Percentiles rank a stretch among this genome's conserved stretches.
These are phyloP conservation scores for Vigna mungo DNA, from an alignment of 306 rosid species.

Conservation along the genomic window DNA sequence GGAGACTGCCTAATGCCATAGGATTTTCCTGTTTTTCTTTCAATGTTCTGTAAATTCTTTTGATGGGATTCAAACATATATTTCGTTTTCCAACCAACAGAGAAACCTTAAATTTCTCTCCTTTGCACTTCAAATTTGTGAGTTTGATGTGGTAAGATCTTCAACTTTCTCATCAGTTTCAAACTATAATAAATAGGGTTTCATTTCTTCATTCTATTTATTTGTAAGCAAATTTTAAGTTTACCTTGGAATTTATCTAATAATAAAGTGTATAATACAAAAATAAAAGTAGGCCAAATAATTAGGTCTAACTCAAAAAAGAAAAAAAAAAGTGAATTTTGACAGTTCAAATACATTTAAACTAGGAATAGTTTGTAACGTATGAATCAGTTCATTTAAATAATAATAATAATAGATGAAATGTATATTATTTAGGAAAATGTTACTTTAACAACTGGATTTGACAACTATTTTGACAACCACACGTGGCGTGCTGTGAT, in stretches of 20 bases:
- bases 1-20: slow-evolving; percentile 38
- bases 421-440: no score
- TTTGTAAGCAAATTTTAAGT: background rate
- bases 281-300: background rate
- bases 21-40: background rate
- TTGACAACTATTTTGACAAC: no score
- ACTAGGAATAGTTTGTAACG: no score
- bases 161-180: background rate
- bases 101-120: background rate
- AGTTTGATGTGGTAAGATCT: background rate
- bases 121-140: background rate
- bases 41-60: background rate
- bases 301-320: no score
- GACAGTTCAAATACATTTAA: no score
- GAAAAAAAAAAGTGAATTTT: no score
- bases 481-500: no score
- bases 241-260: background rate
- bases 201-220: background rate
- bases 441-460: no score
- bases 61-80: background rate
- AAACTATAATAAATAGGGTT: background rate
- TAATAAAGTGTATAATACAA: background rate
- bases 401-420: no score
- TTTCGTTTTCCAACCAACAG: background rate
- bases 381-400: no score